Evolutionary conservation across 23 red algal species (phyloP), one percentile per base, ranked within the genome.

Genomic region (Gracilariopsis chorda): DNA sequence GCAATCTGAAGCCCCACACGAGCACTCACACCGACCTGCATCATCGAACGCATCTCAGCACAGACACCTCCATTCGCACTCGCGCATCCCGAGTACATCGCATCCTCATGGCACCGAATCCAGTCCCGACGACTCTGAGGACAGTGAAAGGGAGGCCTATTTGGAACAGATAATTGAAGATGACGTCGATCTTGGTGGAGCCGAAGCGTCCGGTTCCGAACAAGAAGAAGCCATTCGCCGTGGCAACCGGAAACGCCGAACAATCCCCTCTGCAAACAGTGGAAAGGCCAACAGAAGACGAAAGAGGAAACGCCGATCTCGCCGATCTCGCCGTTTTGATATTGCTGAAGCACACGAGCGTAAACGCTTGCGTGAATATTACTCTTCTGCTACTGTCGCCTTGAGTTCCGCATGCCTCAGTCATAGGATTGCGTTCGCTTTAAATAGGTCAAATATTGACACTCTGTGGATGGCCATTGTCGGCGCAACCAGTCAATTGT

Each of bases 391-490:
- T 2, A 70, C 72, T 19, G 14, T 82, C 13, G 88, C 75, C 8
- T 48, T 82, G 63, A 82, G 75, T 32, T 82, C 75, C 9, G 88
- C 88, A 4, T 82, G 88, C 43, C 56, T 91, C 6, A 68, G 75
- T 70, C 88, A 91, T 48, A 74, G 77, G 19, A 65, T 91, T 28
- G 88, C 88, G 6, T 48, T 44, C 25, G 42, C 77, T 0, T 43
- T 91, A 4, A 36, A 62, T 29, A 56, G 77, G 35, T 44, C 72
- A 41, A 82, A 82, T 46, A 49, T 82, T 23, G 74, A 91, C 49
- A 82, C 74, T 11, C 35, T 91, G 23, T 91, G 88, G 88, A 82
- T 80, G 75, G 88, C 75, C 30, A 91, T 91, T 80, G 56, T 91
- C 25, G 88, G 88, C 23, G 61, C 68, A 56, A 91, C 88, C 29